These are phyloP conservation scores for Neckera pumila DNA, from an alignment of 225 moss, liverwort and hornwort species.

Conservation along the genomic window DNA sequence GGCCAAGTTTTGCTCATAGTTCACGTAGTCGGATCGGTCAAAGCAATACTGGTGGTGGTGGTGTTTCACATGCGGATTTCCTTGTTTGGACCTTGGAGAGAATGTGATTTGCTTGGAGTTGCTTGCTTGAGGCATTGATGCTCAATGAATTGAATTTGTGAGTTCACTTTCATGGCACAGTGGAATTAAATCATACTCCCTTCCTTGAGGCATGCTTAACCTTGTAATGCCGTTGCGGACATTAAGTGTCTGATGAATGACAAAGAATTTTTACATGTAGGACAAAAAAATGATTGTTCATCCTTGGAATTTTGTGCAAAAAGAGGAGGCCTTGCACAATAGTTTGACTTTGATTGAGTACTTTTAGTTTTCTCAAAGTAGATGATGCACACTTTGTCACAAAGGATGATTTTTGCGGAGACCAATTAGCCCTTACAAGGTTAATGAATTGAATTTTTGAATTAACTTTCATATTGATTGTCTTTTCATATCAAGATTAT, in stretches of 20 bases:
- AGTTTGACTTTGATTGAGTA: no score
- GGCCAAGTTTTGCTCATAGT: neutral
- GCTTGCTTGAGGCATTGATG: constrained; percentile 16
- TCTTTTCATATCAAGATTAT: neutral
- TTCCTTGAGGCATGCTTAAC: neutral
- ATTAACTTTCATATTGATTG: neutral
- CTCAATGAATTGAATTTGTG: neutral
- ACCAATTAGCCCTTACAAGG: no score
- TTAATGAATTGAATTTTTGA: no score
- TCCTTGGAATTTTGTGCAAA: no score
- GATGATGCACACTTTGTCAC: no score
- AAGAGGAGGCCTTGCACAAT: no score
- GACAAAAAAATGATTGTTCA: no score
- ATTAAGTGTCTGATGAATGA: no score
- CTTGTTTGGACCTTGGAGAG: neutral
- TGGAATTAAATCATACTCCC: neutral
- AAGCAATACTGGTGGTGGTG: neutral
- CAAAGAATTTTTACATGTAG: no score
- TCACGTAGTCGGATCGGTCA: neutral
- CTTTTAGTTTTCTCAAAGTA: no score
- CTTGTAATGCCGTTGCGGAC: no score
- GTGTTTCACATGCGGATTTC: neutral
- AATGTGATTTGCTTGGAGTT: neutral
- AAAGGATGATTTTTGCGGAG: no score
- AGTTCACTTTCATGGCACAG: neutral